Base-by-base conservation (phyloP, 2,329 filamentous ascomycete species). In the Scopulariopsis brevicaulis region DNA sequence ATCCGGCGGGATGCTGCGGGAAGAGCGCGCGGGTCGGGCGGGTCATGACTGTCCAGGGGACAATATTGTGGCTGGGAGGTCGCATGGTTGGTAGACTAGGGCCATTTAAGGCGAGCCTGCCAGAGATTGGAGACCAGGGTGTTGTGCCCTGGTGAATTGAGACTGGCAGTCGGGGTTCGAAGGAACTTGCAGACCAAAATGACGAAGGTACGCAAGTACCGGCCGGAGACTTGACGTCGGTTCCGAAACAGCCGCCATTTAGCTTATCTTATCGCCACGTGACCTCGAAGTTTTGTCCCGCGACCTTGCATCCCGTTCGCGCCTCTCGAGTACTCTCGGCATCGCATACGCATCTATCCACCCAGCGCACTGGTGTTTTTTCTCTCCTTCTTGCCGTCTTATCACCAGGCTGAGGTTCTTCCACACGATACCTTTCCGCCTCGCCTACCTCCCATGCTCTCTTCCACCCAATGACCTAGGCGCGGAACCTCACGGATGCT, bases 241-340 rank as follows among this genome's bases (percentile, higher is more conserved):
- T 34, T 22, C 52, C 32, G 24, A 25, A 12, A 53, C 34, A 35
- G 34, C 11, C 32, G 25, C 32, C n/a, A n/a, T n/a, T n/a, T n/a
- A 18, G 25, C 5, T 25, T 56, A 56, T 56, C 55, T 56, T 56
- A 56, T 56, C 55, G 18, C 3, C 55, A 56, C 55, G 55, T 56
- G 55, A 56, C n/a, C 25, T 8, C 3, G 5, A 28, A 55, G 11
- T 52, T 56, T 50, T 40, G 28, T 28, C 22, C 22, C 34, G 53
- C 53, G 40, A 46, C 8, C 28, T 8, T 32, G 28, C 28, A 32
- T 32, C 40, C 32, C 52, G 25, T 34, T 34, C 52, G 28, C 34
- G 52, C n/a, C 52, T 53, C 51, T 11, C n/a, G 32, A 25, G 52
- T 12, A 54, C 20, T 54, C 32, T 32, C 51, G 40, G n/a, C 14